Percentiles rank a stretch among this genome's conserved stretches.
phyloP scores from a whole-genome alignment of 139 green algal genomes.

The Pseudopediastrum boryanum region DNA sequence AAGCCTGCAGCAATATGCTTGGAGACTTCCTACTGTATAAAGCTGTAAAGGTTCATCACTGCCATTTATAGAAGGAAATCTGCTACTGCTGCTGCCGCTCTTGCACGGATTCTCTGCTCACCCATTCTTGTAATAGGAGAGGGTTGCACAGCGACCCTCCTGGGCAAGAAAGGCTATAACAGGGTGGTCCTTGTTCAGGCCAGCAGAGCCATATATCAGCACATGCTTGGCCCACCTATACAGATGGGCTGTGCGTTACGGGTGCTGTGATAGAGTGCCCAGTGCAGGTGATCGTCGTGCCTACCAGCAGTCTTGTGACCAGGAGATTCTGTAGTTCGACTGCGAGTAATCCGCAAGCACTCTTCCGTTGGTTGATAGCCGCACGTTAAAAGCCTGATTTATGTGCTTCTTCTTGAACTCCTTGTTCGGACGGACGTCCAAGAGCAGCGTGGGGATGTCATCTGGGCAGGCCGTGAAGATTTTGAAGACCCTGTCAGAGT shows the following conservation, averaged over 20 bases:
- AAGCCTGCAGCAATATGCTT: not conserved
- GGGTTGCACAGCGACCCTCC: conserved; percentile 47
- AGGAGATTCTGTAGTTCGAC: conserved; percentile 23
- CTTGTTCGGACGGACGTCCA: conserved; percentile 66
- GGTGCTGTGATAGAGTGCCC: not conserved
- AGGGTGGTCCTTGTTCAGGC: conserved; percentile 67
- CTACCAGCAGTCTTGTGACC: conserved; percentile 31
- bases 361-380: conserved; percentile 56
- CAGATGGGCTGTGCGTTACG: not conserved
- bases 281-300: not conserved
- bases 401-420: conserved; percentile 63
- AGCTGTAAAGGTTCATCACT: no score
- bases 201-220: conserved; percentile 66
- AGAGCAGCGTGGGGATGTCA: conserved; percentile 54
- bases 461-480: conserved; percentile 60
- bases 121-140: conserved; percentile 64
- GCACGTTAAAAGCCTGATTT: conserved; percentile 55
- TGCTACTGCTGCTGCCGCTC: not conserved
- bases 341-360: conserved; percentile 51
- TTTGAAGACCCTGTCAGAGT: conserved; percentile 58
- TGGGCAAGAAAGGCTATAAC: conserved; percentile 65
- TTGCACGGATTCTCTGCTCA: conserved; percentile 21
- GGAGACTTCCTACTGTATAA: no score
- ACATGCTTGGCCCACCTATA: conserved; percentile 73
- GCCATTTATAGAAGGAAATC: conserved; percentile 2